Evolutionary conservation across 768 basidiomycete genomes (phyloP).

Genomic region (Lyophyllum decastes): DNA sequence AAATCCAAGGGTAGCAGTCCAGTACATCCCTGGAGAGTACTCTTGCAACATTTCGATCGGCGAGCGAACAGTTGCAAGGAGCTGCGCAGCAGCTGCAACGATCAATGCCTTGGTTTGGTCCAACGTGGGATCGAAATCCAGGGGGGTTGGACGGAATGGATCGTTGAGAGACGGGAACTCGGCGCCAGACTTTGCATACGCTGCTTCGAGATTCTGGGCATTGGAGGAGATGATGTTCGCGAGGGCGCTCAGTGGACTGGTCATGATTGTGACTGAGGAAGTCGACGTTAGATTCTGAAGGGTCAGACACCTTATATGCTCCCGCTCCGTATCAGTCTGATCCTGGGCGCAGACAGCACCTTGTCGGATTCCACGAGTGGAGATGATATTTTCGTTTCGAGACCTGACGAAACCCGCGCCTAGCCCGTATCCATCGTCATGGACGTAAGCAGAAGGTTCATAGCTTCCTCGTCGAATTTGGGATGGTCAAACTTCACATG

Average conservation of each 20-base stretch:
- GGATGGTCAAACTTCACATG: too few relatives aligned
- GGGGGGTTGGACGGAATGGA: neutral
- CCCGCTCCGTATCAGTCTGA: too few relatives aligned
- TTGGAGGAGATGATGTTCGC: neutral
- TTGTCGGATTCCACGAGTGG: too few relatives aligned
- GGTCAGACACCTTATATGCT: too few relatives aligned
- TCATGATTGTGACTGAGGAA: too few relatives aligned
- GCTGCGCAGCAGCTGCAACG: neutral
- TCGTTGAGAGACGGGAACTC: neutral
- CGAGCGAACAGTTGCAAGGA: neutral
- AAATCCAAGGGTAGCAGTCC: neutral
- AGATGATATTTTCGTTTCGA: too few relatives aligned
- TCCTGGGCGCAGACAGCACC: too few relatives aligned
- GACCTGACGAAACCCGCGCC: too few relatives aligned
- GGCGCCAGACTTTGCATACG: neutral
- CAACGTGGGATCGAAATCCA: neutral
- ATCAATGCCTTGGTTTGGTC: neutral
- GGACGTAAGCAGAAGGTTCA: too few relatives aligned
- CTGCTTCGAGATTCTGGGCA: neutral
- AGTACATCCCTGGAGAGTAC: neutral
- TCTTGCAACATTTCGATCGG: neutral
- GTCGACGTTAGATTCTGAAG: too few relatives aligned
- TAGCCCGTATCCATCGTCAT: too few relatives aligned
- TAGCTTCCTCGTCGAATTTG: too few relatives aligned
- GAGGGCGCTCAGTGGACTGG: neutral